Conservation (phyloP, 2,329 filamentous ascomycete species). For the Hypocreales sp. region DNA sequence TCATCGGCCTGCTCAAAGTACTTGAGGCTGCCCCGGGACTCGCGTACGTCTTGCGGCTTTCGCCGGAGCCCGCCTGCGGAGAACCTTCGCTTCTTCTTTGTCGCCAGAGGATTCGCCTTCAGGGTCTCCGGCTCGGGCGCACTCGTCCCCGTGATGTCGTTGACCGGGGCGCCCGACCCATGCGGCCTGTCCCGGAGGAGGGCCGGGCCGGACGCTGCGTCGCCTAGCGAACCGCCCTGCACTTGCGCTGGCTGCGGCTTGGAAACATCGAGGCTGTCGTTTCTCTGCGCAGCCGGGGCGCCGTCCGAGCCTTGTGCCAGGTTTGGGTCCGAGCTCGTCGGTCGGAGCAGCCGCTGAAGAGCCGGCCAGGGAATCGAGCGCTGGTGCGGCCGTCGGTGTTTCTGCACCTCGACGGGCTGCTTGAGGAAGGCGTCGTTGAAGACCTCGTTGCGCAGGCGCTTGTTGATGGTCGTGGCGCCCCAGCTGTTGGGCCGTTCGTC, state of each 20-base stretch:
- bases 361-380: constrained; percentile 44
- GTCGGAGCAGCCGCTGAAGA: constrained; percentile 27
- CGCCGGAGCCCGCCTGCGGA: constrained; percentile 71
- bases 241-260: no score
- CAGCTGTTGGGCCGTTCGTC: constrained; percentile 52
- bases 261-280: no score
- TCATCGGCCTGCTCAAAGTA: constrained; percentile 86
- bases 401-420: constrained; percentile 66
- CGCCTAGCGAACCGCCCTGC: no score
- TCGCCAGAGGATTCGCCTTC: constrained; percentile 20
- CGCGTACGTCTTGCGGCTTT: constrained; percentile 56
- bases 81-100: constrained; percentile 54
- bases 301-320: no score
- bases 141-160: constrained; percentile 47
- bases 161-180: constrained; percentile 21
- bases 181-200: no score
- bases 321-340: constrained; percentile 28
- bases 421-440: constrained; percentile 85
- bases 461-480: constrained; percentile 87
- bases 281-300: no score
- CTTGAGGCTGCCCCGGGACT: constrained; percentile 62
- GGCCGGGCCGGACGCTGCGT: no score
- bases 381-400: constrained; percentile 56
- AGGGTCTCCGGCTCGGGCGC: constrained; percentile 46
- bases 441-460: constrained; percentile 74